A percentile compares a stretch with the other conserved stretches of the same genome.
Conservation (phyloP, 176 grass and related monocot species). For the Tillandsia leiboldiana region DNA sequence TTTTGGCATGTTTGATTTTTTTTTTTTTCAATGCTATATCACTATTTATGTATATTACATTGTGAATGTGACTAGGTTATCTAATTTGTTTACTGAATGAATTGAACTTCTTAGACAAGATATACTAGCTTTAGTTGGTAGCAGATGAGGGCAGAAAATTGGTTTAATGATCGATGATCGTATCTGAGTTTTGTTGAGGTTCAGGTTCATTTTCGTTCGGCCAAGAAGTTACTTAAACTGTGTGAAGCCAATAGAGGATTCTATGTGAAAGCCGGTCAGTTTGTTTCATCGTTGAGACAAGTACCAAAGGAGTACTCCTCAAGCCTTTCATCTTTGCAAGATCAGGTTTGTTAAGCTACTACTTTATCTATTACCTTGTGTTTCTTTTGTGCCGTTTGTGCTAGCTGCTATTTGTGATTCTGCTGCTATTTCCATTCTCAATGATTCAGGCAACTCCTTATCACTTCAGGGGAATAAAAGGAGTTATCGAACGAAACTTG, state of each 20-base stretch:
- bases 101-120: too few relatives aligned
- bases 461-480: conserved; percentile 69
- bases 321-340: conserved; percentile 75
- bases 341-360: conserved; percentile 49
- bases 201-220: conserved; percentile 77
- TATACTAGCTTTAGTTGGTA: neutral
- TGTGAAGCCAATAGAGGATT: conserved; percentile 81
- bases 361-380: neutral
- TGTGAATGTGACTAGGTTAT: neutral
- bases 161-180: neutral
- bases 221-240: conserved; percentile 60
- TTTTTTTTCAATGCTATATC: neutral
- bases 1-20: neutral
- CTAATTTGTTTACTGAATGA: too few relatives aligned
- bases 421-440: conserved; percentile 22
- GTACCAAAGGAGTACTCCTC: conserved; percentile 79
- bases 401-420: conserved; percentile 7
- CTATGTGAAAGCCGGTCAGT: conserved; percentile 98
- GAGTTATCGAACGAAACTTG: conserved; percentile 54
- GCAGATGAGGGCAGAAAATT: neutral
- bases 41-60: too few relatives aligned
- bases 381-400: neutral
- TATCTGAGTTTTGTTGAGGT: conserved; percentile 13
- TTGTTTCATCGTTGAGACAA: conserved; percentile 84
- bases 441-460: conserved; percentile 58